These are phyloP conservation scores for Desmodesmus armatus DNA, from an alignment of 139 green algal species.

Conservation along the genomic window DNA sequence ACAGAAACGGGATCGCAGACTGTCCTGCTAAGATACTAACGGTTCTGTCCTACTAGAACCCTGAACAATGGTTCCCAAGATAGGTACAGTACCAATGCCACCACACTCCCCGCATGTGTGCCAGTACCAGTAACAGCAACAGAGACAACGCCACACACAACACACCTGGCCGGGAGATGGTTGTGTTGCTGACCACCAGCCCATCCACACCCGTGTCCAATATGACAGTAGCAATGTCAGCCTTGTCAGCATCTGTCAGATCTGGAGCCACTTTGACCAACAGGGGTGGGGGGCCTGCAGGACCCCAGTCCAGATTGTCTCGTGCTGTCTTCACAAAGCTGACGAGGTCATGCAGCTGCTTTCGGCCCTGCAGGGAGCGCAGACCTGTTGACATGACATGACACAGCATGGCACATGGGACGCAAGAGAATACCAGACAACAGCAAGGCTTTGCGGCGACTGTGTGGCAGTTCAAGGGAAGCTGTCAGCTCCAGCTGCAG, in stretches of 20 bases:
- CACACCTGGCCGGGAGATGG: constrained; percentile 87
- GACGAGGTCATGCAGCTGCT: constrained; percentile 84
- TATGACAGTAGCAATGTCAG: constrained; percentile 90
- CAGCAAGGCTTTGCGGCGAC: not conserved
- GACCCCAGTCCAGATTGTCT: constrained; percentile 79
- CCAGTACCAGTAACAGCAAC: too few relatives aligned
- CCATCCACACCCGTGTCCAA: constrained; percentile 81
- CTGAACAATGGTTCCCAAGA: too few relatives aligned
- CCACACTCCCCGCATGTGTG: too few relatives aligned
- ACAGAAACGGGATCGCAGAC: too few relatives aligned
- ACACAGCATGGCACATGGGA: too few relatives aligned
- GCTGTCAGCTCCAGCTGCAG: not conserved
- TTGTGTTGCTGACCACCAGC: constrained; percentile 95
- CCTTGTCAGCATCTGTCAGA: constrained; percentile 81
- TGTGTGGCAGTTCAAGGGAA: not conserved
- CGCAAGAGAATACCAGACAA: too few relatives aligned
- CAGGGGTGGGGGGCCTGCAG: constrained; percentile 75
- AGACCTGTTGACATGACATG: constrained; percentile 69
- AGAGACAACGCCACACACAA: too few relatives aligned
- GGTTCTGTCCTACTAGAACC: too few relatives aligned
- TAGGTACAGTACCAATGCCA: too few relatives aligned
- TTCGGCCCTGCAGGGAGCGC: constrained; percentile 82
- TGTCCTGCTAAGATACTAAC: too few relatives aligned
- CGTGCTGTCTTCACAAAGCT: constrained; percentile 69
- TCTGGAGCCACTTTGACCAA: constrained; percentile 97